phyloP scores from a whole-genome alignment of 1,284 basidiomycete species.

The Mycena sp. region DNA sequence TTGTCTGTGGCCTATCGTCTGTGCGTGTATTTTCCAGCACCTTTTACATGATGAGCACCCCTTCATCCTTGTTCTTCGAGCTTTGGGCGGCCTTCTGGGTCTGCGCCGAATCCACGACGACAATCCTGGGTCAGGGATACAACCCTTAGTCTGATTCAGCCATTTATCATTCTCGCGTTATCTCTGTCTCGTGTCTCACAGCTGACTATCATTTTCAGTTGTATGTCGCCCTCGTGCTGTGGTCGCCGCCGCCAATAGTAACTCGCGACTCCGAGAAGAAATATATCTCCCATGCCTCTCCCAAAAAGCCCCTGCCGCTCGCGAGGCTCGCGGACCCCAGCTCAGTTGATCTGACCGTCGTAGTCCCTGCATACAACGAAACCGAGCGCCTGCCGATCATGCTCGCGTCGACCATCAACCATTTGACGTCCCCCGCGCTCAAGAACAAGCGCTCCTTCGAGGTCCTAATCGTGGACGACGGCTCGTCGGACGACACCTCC shows the following conservation, averaged over 20 bases:
- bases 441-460: constrained; percentile 69
- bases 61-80: constrained; percentile 94
- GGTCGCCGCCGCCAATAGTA: constrained; percentile 73
- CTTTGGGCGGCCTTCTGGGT: constrained; percentile 57
- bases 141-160: constrained; percentile 38
- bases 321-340: constrained; percentile 61
- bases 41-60: constrained; percentile 67
- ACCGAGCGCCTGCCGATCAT: constrained; percentile 81
- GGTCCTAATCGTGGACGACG: constrained; percentile 91
- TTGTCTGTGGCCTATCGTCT: constrained; percentile 41
- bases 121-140: constrained; percentile 55
- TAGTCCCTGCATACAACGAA: constrained; percentile 95
- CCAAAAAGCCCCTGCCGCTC: constrained; percentile 59
- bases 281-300: constrained; percentile 64
- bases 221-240: constrained; percentile 69
- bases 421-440: constrained; percentile 52
- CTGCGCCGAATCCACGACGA: constrained; percentile 76
- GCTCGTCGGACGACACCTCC: constrained; percentile 82
- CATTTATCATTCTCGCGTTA: constrained; percentile 3
- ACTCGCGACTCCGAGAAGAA: constrained; percentile 72
- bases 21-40: constrained; percentile 42
- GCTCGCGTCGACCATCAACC: constrained; percentile 78
- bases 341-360: constrained; percentile 76
- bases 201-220: constrained; percentile 50
- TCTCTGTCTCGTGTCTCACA: constrained; percentile 8